These are phyloP conservation scores for Plasmodium ovale DNA, from an alignment of 169 alveolate species.

Conservation along the genomic window DNA sequence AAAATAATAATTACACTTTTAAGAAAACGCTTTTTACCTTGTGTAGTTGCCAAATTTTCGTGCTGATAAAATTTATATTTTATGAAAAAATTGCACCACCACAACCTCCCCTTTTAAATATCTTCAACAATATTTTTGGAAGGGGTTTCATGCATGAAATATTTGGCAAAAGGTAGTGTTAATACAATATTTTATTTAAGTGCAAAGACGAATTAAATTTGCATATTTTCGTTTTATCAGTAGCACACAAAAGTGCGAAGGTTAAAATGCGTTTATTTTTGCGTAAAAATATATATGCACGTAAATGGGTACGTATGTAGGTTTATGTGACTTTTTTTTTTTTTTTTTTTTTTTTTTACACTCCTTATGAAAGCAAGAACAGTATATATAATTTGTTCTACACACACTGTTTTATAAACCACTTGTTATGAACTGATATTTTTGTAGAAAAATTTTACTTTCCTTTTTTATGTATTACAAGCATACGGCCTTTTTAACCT, in stretches of 20 bases:
- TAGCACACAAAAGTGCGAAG: not conserved
- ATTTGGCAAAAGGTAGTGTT: not conserved
- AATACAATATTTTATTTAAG: not conserved
- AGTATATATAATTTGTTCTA: not conserved
- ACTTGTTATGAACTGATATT: not conserved
- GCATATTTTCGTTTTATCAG: not conserved
- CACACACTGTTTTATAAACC: not conserved
- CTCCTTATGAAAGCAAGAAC: not conserved
- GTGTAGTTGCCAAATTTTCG: not conserved
- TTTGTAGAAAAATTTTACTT: not conserved
- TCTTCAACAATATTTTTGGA: slow-evolving; percentile 1
- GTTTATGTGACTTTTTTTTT: not conserved
- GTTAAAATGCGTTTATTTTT: not conserved
- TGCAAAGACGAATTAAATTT: not conserved
- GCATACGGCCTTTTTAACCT: not conserved
- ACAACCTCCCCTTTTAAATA: not conserved
- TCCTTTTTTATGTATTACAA: not conserved
- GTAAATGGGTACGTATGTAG: not conserved
- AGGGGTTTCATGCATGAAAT: not conserved
- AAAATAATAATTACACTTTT: not conserved
- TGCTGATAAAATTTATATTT: not conserved
- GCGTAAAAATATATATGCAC: not conserved
- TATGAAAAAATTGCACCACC: slow-evolving; percentile 4
- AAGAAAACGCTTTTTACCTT: not conserved
- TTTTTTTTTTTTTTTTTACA: not conserved